These are phyloP conservation scores for Leucosporidium scottii DNA, from an alignment of 768 basidiomycete genomes.

Conservation along the genomic window DNA sequence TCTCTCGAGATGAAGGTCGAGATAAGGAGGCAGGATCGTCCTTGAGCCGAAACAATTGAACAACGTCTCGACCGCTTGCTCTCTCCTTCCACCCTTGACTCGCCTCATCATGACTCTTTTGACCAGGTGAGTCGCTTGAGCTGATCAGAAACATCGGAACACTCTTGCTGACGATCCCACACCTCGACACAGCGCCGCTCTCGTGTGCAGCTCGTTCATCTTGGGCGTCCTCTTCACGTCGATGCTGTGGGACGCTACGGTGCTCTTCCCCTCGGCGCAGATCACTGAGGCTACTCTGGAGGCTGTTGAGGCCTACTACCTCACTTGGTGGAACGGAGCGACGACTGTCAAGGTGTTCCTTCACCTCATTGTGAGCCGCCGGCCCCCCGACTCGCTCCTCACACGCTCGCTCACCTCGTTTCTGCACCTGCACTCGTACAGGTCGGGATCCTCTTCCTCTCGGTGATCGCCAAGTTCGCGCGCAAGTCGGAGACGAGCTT, in stretches of 20 bases:
- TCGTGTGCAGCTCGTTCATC: constrained; percentile 25
- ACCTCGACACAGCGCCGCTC: constrained; percentile 11
- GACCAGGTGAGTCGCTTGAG: background rate
- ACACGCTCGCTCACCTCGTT: no score
- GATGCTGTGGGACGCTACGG: constrained; percentile 25
- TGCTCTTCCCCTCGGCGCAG: constrained; percentile 18
- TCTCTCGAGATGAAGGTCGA: no score
- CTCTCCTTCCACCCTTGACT: no score
- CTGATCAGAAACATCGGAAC: background rate
- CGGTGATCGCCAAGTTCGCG: constrained; percentile 28
- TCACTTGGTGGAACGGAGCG: constrained; percentile 32
- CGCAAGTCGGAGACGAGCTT: constrained; percentile 20
- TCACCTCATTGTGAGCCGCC: constrained; percentile 18
- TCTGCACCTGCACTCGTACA: background rate
- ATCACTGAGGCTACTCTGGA: constrained; percentile 10
- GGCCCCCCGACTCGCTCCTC: background rate
- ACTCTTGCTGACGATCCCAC: background rate
- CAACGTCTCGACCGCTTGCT: background rate
- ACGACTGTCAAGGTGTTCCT: constrained; percentile 32
- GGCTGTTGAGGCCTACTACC: constrained; percentile 28
- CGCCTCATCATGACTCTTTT: background rate
- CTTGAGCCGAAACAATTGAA: background rate
- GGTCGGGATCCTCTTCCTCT: constrained; percentile 20
- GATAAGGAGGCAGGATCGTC: background rate
- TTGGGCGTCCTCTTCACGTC: constrained; percentile 30